Evolutionary conservation across 108 stramenopile genomes (phyloP), one percentile per base, ranked within the genome.

Genomic region (Poteriospumella lacustris): DNA sequence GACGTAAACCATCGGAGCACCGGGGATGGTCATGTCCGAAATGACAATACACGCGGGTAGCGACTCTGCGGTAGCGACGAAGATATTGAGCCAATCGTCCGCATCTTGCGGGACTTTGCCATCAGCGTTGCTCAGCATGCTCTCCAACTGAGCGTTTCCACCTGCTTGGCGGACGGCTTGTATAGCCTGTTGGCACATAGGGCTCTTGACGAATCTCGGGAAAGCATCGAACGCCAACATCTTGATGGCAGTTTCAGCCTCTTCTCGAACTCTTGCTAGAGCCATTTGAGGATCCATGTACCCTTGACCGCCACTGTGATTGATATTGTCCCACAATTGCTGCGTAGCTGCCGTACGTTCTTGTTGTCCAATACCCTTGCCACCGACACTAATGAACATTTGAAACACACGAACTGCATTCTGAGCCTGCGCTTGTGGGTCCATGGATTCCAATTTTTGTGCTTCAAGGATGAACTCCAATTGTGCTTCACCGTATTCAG

Each of bases 11-110:
- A 80, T 80, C 29, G 80, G 80, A 28, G 80, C 80, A 28, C 80
- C 80, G 39, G 80, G 75, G 41, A 80, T 80, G 79, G 79, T 79
- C 79, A 79, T 79, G 79, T 79, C 79, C 40, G 70, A 73, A 56
- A 79, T 79, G 44, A 79, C 79, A 47, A 79, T 79, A 75, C 80
- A 80, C n/a, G 80, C 80, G 42, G 80, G 80, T 43, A 75, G 76
- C 33, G 80, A 76, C 75, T 80, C 80, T 19, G 80, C 80, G n/a
- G 75, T 60, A 34, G 59, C 47, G 42, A 76, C 58, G 80, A 80
- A 80, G 68, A 64, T 76, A 75, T 76, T 76, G 42, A 80, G 80
- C 80, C 80, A 80, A 29, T 80, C 80, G 52, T 80, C 80, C n/a
- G 80, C 80, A 60, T 80, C 75, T 39, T 81, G 59, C 9, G 80